phyloP scores from a whole-genome alignment of 345 rosid genomes.

The Lumnitzera littorea region DNA sequence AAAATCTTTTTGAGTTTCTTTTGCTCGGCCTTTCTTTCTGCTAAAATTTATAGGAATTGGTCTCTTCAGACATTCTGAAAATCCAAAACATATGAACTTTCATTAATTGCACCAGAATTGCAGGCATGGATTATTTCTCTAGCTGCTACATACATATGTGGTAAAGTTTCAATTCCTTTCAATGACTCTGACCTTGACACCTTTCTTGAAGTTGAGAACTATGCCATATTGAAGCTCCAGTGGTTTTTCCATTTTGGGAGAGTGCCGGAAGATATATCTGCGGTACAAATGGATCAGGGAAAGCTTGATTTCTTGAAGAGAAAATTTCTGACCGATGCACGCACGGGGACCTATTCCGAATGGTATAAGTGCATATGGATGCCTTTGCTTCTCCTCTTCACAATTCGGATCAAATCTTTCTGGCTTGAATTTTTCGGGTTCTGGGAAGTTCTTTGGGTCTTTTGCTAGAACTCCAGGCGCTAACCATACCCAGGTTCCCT shows the following conservation, averaged over 20 bases:
- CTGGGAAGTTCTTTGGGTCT: constrained; percentile 82
- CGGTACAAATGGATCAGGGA: constrained; percentile 62
- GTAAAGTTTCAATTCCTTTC: constrained; percentile 24
- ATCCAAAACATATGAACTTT: too few species aligned
- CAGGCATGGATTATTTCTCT: too few species aligned
- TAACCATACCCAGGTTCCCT: constrained; percentile 97
- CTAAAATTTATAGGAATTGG: too few species aligned
- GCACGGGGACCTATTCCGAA: constrained; percentile 94
- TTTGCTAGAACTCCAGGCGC: constrained; percentile 83
- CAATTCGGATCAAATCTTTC: constrained; percentile 74
- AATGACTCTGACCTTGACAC: constrained; percentile 61
- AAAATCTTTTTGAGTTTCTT: too few species aligned
- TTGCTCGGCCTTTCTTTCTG: too few species aligned
- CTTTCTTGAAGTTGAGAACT: constrained; percentile 75
- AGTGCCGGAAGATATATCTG: constrained; percentile 56
- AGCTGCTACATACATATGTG: not conserved
- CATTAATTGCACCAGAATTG: too few species aligned
- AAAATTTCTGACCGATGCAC: constrained; percentile 79
- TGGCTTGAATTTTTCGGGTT: constrained; percentile 78
- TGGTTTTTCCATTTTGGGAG: constrained; percentile 79
- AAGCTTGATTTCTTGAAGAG: constrained; percentile 73
- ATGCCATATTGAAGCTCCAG: constrained; percentile 68
- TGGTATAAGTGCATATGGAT: constrained; percentile 78
- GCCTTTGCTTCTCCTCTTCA: constrained; percentile 76
- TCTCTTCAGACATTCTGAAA: too few species aligned